phyloP scores from a whole-genome alignment of 228 moss, liverwort and hornwort genomes.

The Sphagnum fallax region DNA sequence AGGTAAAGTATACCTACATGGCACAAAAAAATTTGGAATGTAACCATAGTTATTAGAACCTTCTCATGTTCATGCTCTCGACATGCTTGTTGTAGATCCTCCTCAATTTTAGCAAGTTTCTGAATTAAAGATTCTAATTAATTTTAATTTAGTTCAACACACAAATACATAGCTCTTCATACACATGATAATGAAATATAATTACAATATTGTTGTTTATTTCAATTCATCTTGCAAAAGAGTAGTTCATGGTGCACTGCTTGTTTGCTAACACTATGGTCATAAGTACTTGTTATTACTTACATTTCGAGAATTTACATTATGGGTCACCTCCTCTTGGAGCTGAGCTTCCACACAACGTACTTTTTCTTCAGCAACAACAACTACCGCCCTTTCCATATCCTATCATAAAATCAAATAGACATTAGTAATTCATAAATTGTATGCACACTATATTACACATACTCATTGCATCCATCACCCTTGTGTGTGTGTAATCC shows the following conservation, averaged over 20 bases:
- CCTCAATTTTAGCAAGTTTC: conserved; percentile 61
- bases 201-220: too few species aligned
- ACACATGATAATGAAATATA: too few species aligned
- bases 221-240: too few species aligned
- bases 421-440: neutral
- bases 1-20: too few species aligned
- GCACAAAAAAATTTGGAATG: too few species aligned
- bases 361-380: conserved; percentile 69
- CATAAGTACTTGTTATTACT: too few species aligned
- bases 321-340: conserved; percentile 70
- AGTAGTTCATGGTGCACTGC: too few species aligned
- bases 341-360: conserved; percentile 68
- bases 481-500: too few species aligned
- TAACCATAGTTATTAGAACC: conserved; percentile 8
- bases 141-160: neutral
- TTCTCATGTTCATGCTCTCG: conserved; percentile 70
- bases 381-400: conserved; percentile 76
- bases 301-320: conserved; percentile 49
- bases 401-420: conserved; percentile 30
- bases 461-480: too few species aligned
- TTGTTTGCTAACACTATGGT: too few species aligned
- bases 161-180: too few species aligned
- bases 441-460: too few species aligned
- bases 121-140: conserved; percentile 1
- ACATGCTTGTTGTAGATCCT: conserved; percentile 37